These are phyloP conservation scores for Mortierella sp. DNA, from an alignment of 371 early-diverging fungal genomes.

Conservation along the genomic window DNA sequence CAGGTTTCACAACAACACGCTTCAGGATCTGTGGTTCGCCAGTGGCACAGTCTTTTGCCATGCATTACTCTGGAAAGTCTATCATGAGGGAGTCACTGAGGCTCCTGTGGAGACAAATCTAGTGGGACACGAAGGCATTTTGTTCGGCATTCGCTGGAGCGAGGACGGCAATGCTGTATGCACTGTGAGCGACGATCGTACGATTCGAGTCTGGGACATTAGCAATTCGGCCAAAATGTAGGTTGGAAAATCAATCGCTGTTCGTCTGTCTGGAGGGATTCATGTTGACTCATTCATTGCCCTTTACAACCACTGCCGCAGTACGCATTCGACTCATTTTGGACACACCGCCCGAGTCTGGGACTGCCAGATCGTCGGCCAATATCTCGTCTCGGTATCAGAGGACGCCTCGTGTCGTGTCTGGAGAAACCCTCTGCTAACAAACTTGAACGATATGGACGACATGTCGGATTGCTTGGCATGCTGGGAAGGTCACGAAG, in stretches of 20 bases:
- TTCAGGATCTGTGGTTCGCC: slow-evolving; percentile 66
- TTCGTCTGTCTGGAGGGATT: background rate
- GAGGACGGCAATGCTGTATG: slow-evolving; percentile 65
- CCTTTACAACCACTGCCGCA: slow-evolving; percentile 7
- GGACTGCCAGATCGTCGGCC: slow-evolving; percentile 76
- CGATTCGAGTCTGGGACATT: slow-evolving; percentile 81
- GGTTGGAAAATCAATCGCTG: background rate
- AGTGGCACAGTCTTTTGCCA: slow-evolving; percentile 89
- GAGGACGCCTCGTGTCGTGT: slow-evolving; percentile 85
- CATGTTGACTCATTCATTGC: background rate
- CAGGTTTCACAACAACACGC: slow-evolving; percentile 64
- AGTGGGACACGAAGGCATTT: slow-evolving; percentile 80
- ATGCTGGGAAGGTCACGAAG: slow-evolving; percentile 81
- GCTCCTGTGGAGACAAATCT: slow-evolving; percentile 62
- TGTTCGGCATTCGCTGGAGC: slow-evolving; percentile 83
- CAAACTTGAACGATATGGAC: slow-evolving; percentile 31
- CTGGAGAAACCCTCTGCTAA: slow-evolving; percentile 69
- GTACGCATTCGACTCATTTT: slow-evolving; percentile 65
- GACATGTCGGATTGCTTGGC: slow-evolving; percentile 68
- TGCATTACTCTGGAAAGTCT: slow-evolving; percentile 76
- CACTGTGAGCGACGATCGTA: slow-evolving; percentile 89
- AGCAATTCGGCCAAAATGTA: slow-evolving; percentile 27
- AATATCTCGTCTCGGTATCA: slow-evolving; percentile 55
- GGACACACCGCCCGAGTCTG: slow-evolving; percentile 89
- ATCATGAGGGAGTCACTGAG: slow-evolving; percentile 50